phyloP scores from a whole-genome alignment of 257 asterid genomes.

The Solanum etuberosum region DNA sequence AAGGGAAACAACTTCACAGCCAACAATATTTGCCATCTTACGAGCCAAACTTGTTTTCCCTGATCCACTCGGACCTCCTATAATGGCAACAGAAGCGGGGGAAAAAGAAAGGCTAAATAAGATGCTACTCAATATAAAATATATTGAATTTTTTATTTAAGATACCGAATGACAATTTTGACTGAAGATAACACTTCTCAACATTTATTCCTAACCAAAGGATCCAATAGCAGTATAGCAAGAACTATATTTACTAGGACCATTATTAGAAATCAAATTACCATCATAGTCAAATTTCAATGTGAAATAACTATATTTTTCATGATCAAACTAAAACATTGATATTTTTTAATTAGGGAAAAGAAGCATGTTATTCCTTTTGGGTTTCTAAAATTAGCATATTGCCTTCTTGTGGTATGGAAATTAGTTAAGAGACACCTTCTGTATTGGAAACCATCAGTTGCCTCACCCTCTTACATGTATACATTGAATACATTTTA shows the following conservation, averaged over 20 bases:
- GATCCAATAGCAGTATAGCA: not conserved
- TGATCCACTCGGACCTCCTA: constrained; percentile 99
- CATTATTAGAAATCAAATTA: not conserved
- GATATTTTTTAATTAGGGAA: not conserved
- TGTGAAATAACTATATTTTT: not conserved
- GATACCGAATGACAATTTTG: not conserved
- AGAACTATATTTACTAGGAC: not conserved
- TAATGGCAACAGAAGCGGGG: constrained; percentile 7
- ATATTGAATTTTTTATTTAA: not conserved
- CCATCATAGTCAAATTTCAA: not conserved
- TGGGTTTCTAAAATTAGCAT: not conserved
- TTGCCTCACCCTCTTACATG: not conserved
- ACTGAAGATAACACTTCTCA: not conserved
- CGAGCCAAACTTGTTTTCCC: constrained; percentile 99
- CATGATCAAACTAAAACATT: not conserved
- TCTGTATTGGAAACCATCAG: not conserved
- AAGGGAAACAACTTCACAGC: constrained; percentile 97
- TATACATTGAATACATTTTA: not conserved
- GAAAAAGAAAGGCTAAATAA: not conserved
- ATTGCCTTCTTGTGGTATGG: not conserved
- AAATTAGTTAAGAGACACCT: not conserved
- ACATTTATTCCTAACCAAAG: not conserved
- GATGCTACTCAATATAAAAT: not conserved
- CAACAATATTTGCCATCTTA: constrained; percentile 97
- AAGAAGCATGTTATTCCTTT: not conserved